These are phyloP conservation scores for Wallacemonas rigidus DNA, from an alignment of 208 protist genomes.

Conservation along the genomic window DNA sequence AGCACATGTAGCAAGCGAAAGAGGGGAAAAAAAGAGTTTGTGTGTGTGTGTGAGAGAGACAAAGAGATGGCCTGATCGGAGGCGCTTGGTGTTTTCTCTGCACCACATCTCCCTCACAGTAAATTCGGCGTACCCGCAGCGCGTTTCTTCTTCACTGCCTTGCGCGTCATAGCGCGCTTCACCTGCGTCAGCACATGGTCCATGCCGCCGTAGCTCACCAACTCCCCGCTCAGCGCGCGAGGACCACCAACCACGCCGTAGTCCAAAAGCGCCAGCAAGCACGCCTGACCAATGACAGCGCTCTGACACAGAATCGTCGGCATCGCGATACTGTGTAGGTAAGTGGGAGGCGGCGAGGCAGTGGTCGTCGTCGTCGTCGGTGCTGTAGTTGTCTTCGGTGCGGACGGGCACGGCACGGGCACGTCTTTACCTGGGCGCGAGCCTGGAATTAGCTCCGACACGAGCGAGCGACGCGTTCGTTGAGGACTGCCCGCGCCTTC, in stretches of 20 bases:
- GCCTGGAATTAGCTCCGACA: constrained; percentile 12
- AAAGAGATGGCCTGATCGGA: too few species aligned
- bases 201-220: constrained; percentile 63
- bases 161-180: constrained; percentile 45
- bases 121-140: neutral
- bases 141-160: constrained; percentile 19
- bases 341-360: neutral
- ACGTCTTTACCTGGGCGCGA: neutral
- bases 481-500: constrained; percentile 13
- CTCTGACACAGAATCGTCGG: constrained; percentile 75
- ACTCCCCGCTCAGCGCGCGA: constrained; percentile 32
- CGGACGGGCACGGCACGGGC: neutral
- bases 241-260: constrained; percentile 61
- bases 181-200: constrained; percentile 62
- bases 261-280: constrained; percentile 71
- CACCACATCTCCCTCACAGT: neutral
- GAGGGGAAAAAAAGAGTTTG: constrained; percentile 17
- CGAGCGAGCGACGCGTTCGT: constrained; percentile 1
- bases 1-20: neutral
- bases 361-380: neutral
- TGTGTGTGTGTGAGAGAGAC: too few species aligned
- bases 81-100: neutral
- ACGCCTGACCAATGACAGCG: constrained; percentile 65
- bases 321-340: constrained; percentile 32
- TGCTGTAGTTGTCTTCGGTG: neutral